Evolutionary conservation across 352 stramenopile species (phyloP).

Genomic region (Phytophthora tubulina): DNA sequence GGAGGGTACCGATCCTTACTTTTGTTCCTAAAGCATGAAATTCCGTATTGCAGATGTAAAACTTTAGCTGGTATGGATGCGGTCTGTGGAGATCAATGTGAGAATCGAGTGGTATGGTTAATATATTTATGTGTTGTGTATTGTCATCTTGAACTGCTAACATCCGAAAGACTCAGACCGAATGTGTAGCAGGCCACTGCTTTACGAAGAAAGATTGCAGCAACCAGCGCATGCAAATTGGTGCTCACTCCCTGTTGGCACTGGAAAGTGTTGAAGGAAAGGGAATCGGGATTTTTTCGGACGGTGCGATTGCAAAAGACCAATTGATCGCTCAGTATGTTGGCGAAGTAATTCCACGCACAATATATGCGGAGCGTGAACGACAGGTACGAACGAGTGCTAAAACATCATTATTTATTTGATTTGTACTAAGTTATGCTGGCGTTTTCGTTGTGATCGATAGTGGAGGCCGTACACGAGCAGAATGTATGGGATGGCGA

Average conservation of each 20-base stretch:
- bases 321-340: constrained; percentile 13
- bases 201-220: neutral
- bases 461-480: neutral
- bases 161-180: neutral
- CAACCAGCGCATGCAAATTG: constrained; percentile 18
- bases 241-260: neutral
- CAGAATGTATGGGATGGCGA: neutral
- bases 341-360: neutral
- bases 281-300: neutral
- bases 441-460: neutral
- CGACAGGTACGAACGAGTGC: neutral
- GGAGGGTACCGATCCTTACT: no score
- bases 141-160: no score
- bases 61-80: no score
- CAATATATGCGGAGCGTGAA: constrained; percentile 7
- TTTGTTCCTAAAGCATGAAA: no score
- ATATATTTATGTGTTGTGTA: no score
- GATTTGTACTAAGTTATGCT: no score
- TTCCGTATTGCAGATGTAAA: no score
- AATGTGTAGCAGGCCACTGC: constrained; percentile 8
- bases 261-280: constrained; percentile 6
- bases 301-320: neutral
- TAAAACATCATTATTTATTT: neutral
- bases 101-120: constrained; percentile 1
- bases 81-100: no score